Evolutionary conservation across 345 rosid genomes (phyloP).

Genomic region (Aethionema arabicum): DNA sequence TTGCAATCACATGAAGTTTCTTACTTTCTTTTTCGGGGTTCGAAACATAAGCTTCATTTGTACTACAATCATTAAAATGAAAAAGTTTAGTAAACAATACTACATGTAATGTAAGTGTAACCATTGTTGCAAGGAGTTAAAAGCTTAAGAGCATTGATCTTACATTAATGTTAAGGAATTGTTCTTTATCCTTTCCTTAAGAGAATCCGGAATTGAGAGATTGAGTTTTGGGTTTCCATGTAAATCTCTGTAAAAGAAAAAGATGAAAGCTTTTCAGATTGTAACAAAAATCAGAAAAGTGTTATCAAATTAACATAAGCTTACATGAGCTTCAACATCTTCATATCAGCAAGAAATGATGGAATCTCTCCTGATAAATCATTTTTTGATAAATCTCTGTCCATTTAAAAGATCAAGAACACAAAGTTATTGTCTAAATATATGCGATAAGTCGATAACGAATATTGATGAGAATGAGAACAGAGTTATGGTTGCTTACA

Average conservation of each 20-base stretch:
- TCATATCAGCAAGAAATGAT: constrained; percentile 42
- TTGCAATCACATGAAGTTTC: background rate
- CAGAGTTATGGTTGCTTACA: constrained; percentile 39
- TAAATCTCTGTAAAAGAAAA: constrained; percentile 27
- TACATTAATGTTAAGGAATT: constrained; percentile 31
- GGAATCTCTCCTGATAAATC: constrained; percentile 53
- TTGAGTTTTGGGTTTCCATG: constrained; percentile 33
- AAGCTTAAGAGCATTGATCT: background rate
- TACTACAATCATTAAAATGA: constrained; percentile 16
- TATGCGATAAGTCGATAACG: background rate
- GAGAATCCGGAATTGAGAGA: constrained; percentile 28
- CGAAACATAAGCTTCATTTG: background rate
- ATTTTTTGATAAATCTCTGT: constrained; percentile 66
- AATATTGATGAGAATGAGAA: background rate
- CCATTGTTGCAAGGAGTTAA: background rate
- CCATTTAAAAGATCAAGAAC: constrained; percentile 1
- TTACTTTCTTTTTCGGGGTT: background rate
- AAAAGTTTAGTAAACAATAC: background rate
- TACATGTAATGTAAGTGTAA: too few relatives aligned
- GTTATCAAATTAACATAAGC: too few relatives aligned
- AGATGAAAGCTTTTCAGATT: background rate
- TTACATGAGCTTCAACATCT: constrained; percentile 48
- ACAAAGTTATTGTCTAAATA: background rate
- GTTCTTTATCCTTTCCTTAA: constrained; percentile 1
- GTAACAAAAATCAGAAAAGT: background rate